Base-by-base conservation (phyloP, 352 stramenopile species). In the Phytophthora pistaciae region DNA sequence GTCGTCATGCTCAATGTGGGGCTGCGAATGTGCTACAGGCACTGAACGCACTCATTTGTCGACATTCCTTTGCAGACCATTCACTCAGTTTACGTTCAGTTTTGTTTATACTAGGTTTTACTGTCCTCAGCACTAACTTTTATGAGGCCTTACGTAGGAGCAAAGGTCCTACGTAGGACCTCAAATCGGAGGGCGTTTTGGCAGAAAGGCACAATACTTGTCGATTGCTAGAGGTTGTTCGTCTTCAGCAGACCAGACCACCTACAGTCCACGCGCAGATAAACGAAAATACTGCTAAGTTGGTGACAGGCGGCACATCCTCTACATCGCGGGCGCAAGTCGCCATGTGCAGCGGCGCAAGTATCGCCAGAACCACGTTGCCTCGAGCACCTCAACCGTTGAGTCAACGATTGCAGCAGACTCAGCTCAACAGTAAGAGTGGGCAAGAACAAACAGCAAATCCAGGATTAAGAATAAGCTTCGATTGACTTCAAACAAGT, bases 331-430 rank as follows among this genome's bases (percentile, higher is more conserved):
- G 42, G 27, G 33, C n/a, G 36, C 31, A 25, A 52, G n/a, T 53
- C 25, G 21, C 58, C 58, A 56, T n/a, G 36, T 72, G 58, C 3
- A n/a, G 11, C 40, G 23, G 20, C 18, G 16, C 57, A 57, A 52
- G 38, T 13, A 68, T 73, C 66, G 36, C 52, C 48, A 21, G 58
- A 60, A 68, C 21, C 60, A 74, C 21, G 54, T 65, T 64, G 53
- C 44, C 27, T 14, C 18, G 1, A 64, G 16, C 48, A 58, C 42
- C 25, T 72, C 63, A 65, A n/a, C n/a, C n/a, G n/a, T n/a, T n/a
- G n/a, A n/a, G n/a, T n/a, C n/a, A n/a, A 64, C 31, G 33, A 57
- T 56, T 36, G 6, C 29, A n/a, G 36, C 18, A 53, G n/a, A 55
- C 23, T 66, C 46, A 13, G 8, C 31, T 36, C 31, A 36, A 36